Conservation (phyloP, 805 yeast species). For the Lipomyces yamanashiensis region DNA sequence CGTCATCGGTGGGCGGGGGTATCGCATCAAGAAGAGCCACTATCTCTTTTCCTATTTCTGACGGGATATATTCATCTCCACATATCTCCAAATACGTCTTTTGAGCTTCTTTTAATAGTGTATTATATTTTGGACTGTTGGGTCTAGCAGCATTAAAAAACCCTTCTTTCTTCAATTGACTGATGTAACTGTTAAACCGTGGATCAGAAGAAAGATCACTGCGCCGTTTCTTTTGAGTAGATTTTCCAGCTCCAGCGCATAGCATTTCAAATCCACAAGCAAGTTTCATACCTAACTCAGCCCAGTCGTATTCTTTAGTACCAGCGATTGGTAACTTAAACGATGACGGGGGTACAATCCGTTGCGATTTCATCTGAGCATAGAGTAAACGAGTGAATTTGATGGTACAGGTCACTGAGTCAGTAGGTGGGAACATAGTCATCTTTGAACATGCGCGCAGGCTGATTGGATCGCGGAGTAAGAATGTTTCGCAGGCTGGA, state of each 20-base stretch:
- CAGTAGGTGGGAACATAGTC: conserved; percentile 35
- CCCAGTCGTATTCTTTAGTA: conserved; percentile 14
- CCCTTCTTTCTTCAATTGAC: conserved; percentile 27
- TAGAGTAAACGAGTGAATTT: conserved; percentile 37
- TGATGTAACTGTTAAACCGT: conserved; percentile 21
- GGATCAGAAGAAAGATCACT: conserved; percentile 20
- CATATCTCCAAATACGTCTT: conserved; percentile 21
- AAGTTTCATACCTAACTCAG: conserved; percentile 39
- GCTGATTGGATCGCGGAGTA: conserved; percentile 35
- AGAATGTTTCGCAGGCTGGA: conserved; percentile 38
- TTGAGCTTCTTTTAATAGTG: conserved; percentile 27
- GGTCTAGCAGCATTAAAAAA: conserved; percentile 32
- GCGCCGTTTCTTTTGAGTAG: conserved; percentile 11
- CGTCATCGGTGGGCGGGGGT: conserved; percentile 23
- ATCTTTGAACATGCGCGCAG: conserved; percentile 31
- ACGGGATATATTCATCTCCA: conserved; percentile 18
- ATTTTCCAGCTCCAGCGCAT: conserved; percentile 26
- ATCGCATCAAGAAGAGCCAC: conserved; percentile 3
- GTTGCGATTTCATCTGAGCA: conserved; percentile 38
- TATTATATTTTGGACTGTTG: conserved; percentile 24
- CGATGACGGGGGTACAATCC: conserved; percentile 24
- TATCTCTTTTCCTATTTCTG: conserved; percentile 20
- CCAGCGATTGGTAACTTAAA: conserved; percentile 27
- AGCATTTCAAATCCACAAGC: conserved; percentile 40
- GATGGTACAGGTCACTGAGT: conserved; percentile 36